Evolutionary conservation across 108 stramenopile genomes (phyloP), one percentile per base, ranked within the genome.

Genomic region (Phaeodactylum tricornutum): DNA sequence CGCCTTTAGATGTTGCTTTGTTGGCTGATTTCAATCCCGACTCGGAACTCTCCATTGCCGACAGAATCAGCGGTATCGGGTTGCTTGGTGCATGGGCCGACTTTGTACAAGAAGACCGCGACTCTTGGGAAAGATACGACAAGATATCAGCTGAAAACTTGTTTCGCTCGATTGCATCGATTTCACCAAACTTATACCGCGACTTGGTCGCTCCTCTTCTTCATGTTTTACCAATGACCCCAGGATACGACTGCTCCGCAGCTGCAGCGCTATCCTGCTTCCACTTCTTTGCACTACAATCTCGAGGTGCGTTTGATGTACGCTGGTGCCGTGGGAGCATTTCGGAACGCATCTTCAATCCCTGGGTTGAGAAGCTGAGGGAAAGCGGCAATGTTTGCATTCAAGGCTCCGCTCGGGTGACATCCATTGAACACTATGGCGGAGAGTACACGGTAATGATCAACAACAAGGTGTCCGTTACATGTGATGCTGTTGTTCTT

Each of bases 181-280:
- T 84, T 11, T 74, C 80, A 0, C 57, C 58, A 23, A 46, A 50
- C 6, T 51, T 84, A 17, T 78, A 76, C 43, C 53, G 68, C 25
- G 87, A 84, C 52, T 59, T 84, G 16, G 87, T 89, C 0, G 56
- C 72, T 4, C 87, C 87, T n/a, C 40, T 89, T 8, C 50, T 89
- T 37, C 81, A 82, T 44, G 87, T 84, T 7, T 56, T 84, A 29
- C 87, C 87, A 11, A 84, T 89, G 87, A 72, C 72, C 33, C 83
- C 83, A 1, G 83, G 67, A 34, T 79, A 79, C 40, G 87, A 84
- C 53, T 81, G 82, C 60, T 84, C 80, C 2, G 80, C 87, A 0
- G 87, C 87, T 9, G 87, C 87, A n/a, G 80, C 82, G 2, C 51
- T 89, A 4, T 80, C 83, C 3, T 89, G 87, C 56, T 84, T 88